Conservation (phyloP, 306 rosid genomes). For the Senna siamea region DNA sequence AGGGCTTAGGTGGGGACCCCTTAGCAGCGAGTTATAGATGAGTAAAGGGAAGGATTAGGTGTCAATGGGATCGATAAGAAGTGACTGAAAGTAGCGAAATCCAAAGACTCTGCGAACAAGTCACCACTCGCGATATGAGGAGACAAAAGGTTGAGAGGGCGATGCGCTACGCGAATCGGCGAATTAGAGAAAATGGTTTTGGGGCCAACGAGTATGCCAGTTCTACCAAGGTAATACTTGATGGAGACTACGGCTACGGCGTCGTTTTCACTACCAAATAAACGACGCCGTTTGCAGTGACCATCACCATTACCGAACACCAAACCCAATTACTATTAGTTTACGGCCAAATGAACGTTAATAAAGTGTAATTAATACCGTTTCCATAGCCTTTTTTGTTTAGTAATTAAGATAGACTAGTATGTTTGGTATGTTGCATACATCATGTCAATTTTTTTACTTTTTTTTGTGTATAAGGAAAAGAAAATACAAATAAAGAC, state of each 20-base stretch:
- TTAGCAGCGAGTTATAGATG: background rate
- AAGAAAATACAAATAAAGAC: too few species aligned
- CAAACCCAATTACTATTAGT: too few species aligned
- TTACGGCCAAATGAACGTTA: too few species aligned
- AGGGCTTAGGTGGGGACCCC: conserved; percentile 59
- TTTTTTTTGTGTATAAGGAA: too few species aligned
- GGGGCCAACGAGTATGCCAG: conserved; percentile 35
- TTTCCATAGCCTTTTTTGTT: background rate
- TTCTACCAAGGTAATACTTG: conserved; percentile 2
- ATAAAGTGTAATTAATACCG: background rate
- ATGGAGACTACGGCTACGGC: conserved; percentile 18
- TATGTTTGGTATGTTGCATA: too few species aligned
- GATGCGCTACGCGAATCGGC: conserved; percentile 51
- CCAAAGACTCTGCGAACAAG: conserved; percentile 66
- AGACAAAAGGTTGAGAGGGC: conserved; percentile 16
- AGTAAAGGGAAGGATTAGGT: conserved; percentile 32
- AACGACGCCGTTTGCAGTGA: conserved; percentile 54
- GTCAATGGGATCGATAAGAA: conserved; percentile 54
- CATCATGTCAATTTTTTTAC: too few species aligned
- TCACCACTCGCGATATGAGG: conserved; percentile 51
- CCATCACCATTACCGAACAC: too few species aligned
- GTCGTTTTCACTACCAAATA: conserved; percentile 7
- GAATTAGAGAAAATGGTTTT: conserved; percentile 22
- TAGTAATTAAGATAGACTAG: background rate
- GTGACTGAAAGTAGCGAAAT: conserved; percentile 52